Percentiles rank a stretch among this genome's conserved stretches.
Evolutionary conservation across 768 basidiomycete species (phyloP).

Genomic region (Rhizopogon vulgaris): DNA sequence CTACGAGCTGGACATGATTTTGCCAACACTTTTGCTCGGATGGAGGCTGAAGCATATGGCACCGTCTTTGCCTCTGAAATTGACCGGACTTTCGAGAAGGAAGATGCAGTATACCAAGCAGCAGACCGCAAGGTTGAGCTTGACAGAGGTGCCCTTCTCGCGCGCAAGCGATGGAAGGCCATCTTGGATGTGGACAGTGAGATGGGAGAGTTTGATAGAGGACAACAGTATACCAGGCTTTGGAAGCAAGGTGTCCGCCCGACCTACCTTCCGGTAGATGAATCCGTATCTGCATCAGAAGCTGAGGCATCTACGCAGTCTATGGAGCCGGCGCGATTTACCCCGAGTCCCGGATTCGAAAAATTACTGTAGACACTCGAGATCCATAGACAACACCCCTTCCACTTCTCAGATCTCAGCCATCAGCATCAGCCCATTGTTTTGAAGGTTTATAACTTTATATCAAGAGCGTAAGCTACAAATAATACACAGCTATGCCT

Average conservation of each 20-base stretch:
- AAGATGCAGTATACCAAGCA: slow-evolving; percentile 54
- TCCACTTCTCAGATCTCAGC: not conserved
- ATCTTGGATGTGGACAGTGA: slow-evolving; percentile 41
- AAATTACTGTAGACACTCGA: not conserved
- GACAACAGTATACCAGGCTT: slow-evolving; percentile 62
- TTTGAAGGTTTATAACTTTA: not conserved
- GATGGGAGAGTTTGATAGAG: slow-evolving; percentile 58
- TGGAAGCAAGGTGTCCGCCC: slow-evolving; percentile 70
- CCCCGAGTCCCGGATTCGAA: slow-evolving; percentile 9
- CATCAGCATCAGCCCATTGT: not conserved
- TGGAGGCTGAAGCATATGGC: slow-evolving; percentile 78
- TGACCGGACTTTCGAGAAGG: slow-evolving; percentile 52
- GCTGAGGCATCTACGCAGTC: slow-evolving; percentile 8
- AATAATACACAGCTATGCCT: slow-evolving; percentile 26
- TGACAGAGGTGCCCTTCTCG: slow-evolving; percentile 55
- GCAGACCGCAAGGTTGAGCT: slow-evolving; percentile 51
- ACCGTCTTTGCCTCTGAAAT: slow-evolving; percentile 60
- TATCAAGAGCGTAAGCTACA: not conserved
- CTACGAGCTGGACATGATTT: slow-evolving; percentile 82
- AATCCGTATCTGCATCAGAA: slow-evolving; percentile 23
- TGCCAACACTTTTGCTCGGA: slow-evolving; percentile 64
- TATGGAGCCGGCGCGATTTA: not conserved
- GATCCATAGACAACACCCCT: not conserved
- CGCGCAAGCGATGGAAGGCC: slow-evolving; percentile 75
- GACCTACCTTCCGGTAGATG: slow-evolving; percentile 53